phyloP scores from a whole-genome alignment of 169 alveolate genomes.

The Cytauxzoon felis region DNA sequence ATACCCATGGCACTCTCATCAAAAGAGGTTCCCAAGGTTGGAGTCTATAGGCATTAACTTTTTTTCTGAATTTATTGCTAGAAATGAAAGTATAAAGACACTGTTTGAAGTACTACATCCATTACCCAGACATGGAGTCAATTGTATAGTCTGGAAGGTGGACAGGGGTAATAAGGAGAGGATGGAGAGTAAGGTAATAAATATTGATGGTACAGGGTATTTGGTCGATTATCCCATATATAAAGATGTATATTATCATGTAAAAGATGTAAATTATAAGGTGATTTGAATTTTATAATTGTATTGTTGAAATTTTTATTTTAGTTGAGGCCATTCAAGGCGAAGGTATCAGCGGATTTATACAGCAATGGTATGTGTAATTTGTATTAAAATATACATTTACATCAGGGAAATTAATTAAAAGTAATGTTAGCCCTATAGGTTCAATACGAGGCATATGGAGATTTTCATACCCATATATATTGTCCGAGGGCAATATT shows the following conservation, averaged over 20 bases:
- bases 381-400: not conserved
- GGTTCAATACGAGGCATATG: constrained; percentile 76
- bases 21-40: constrained; percentile 61
- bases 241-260: constrained; percentile 26
- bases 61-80: constrained; percentile 64
- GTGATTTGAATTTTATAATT: constrained; percentile 14
- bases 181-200: constrained; percentile 3
- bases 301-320: not conserved
- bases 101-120: constrained; percentile 71
- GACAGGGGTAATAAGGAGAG: constrained; percentile 11
- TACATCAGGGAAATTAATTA: constrained; percentile 24
- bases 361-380: constrained; percentile 48
- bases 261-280: constrained; percentile 54
- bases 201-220: constrained; percentile 26
- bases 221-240: not conserved
- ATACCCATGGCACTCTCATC: constrained; percentile 78
- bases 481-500: not conserved
- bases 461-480: constrained; percentile 65
- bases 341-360: constrained; percentile 65
- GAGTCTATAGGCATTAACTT: constrained; percentile 56
- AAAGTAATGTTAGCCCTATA: constrained; percentile 59
- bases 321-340: constrained; percentile 70
- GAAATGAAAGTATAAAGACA: constrained; percentile 40
- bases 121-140: constrained; percentile 72
- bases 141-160: constrained; percentile 66